phyloP scores from a whole-genome alignment of 1,284 basidiomycete genomes.

The Leccinum subrobustum region DNA sequence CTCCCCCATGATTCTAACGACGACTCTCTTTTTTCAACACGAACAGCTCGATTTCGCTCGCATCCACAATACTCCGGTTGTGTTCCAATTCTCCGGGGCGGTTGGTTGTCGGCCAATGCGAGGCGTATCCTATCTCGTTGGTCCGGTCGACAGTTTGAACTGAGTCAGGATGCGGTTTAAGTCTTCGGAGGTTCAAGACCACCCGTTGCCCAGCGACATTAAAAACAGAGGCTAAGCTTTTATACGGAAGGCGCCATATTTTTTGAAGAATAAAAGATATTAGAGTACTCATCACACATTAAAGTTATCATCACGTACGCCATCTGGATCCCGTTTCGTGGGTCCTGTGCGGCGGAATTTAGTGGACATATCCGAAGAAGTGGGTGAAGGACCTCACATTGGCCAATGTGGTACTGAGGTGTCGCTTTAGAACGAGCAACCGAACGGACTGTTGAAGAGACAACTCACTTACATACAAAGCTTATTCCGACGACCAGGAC shows the following conservation, averaged over 20 bases:
- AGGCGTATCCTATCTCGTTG: background rate
- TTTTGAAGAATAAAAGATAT: background rate
- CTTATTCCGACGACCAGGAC: too few species aligned
- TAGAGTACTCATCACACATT: background rate
- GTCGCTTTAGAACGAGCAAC: background rate
- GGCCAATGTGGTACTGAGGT: background rate
- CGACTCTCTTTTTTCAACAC: background rate
- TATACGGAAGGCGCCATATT: background rate
- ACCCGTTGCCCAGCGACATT: background rate
- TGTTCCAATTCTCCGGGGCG: background rate
- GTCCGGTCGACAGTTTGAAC: background rate
- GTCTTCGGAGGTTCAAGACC: conserved; percentile 11
- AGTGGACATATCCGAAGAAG: background rate
- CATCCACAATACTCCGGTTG: background rate
- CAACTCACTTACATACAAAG: background rate
- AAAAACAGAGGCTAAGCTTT: background rate
- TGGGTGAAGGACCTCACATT: background rate
- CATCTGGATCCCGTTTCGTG: background rate
- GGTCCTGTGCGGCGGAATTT: background rate
- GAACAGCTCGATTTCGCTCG: background rate
- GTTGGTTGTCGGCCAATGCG: background rate
- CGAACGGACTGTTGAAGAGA: background rate
- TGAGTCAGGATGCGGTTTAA: background rate
- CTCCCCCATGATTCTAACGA: background rate
- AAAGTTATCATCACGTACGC: background rate